Evolutionary conservation across 2,329 filamentous ascomycete genomes (phyloP), one percentile per base, ranked within the genome.

Genomic region (Colletotrichum sp.): DNA sequence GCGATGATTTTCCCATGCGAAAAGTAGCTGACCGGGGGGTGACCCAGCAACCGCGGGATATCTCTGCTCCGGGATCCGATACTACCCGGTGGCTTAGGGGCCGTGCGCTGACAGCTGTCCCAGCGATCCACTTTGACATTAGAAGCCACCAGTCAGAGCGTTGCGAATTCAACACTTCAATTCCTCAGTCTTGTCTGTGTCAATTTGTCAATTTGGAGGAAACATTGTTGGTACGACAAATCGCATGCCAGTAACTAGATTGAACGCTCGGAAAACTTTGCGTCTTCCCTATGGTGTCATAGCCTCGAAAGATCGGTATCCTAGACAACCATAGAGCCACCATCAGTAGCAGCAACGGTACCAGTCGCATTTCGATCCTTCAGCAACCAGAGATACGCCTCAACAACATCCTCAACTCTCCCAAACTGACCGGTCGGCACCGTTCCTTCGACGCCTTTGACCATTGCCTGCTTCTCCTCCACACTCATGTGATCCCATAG

Each of bases 401-500:
- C 72, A 1, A 36, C 68, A 8, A 71, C 68, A 30, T 74, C 72
- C 60, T 74, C 68, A 11, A 74, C 67, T 11, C 27, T 52, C 3
- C 59, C 60, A 60, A 71, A 57, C 4, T 65, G 32, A 2, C 68
- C 72, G 1, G 60, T 71, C 15, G 72, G 72, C 44, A 74, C 59
- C 2, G 59, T 13, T 13, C 6, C 9, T 12, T 74, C 68, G 2
- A 67, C 36, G 11, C 25, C 48, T 8, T 69, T 34, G 7, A 73
- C 16, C 63, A 73, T 68, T n/a, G 6, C 16, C 28, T 61, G 2
- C 19, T 74, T 74, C 7, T 64, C 48, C 13, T 66, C 72, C 25
- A 61, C 44, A 28, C 68, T 52, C 55, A 55, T 73, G 22, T 72
- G 55, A 9, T 71, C 65, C 82, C 82, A 83, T 2, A 83, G 75